These are phyloP conservation scores for Pichia sp. DNA, from an alignment of 1,139 yeast species.

Conservation along the genomic window DNA sequence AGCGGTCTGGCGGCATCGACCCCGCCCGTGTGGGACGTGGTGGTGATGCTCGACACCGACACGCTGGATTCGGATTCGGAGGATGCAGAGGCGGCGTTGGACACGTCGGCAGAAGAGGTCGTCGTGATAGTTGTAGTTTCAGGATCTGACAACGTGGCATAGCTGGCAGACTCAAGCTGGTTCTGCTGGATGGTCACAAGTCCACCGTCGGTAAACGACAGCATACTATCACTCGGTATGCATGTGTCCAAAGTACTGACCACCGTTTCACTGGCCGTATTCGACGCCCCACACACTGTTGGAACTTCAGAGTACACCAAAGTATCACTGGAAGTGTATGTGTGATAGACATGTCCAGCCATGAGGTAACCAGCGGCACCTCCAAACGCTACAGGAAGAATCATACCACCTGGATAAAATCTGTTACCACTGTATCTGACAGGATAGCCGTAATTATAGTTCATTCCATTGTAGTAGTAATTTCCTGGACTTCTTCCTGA, in stretches of 20 bases:
- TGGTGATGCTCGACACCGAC: too few relatives aligned
- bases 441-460: conserved; percentile 13
- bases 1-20: too few relatives aligned
- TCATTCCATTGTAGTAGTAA: conserved; percentile 5
- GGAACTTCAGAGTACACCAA: conserved; percentile 9
- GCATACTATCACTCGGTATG: neutral
- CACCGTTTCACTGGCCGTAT: neutral
- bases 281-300: conserved; percentile 2
- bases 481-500: conserved; percentile 1
- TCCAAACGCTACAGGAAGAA: conserved; percentile 10
- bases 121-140: neutral
- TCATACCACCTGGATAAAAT: conserved; percentile 10
- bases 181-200: conserved; percentile 3
- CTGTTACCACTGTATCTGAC: conserved; percentile 8
- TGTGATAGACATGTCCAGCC: conserved; percentile 8
- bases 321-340: conserved; percentile 7
- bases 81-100: neutral
- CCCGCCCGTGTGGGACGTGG: too few relatives aligned
- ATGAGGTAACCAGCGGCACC: conserved; percentile 5
- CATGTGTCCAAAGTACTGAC: conserved; percentile 1
- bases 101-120: neutral
- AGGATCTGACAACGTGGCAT: conserved; percentile 5
- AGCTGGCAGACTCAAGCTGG: conserved; percentile 3
- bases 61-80: neutral
- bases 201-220: conserved; percentile 5